These are phyloP conservation scores for Rhizoctonia solani DNA, from an alignment of 1,284 basidiomycete species.

Conservation along the genomic window DNA sequence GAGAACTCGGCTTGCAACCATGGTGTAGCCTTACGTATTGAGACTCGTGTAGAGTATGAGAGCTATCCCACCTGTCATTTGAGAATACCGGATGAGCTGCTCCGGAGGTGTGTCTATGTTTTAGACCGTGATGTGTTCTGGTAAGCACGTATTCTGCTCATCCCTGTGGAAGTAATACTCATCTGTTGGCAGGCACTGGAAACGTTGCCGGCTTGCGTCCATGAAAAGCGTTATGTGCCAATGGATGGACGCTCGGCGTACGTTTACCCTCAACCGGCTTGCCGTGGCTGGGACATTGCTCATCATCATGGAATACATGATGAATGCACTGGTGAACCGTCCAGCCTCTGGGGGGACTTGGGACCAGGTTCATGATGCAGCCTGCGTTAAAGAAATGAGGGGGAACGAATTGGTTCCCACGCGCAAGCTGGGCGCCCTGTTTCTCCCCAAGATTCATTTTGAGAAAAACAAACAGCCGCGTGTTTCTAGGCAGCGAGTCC, in stretches of 20 bases:
- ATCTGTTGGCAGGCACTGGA: background rate
- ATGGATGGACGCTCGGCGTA: background rate
- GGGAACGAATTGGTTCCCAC: too few species aligned
- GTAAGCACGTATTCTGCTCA: background rate
- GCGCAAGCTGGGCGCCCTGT: too few species aligned
- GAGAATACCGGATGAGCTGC: background rate
- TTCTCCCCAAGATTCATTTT: too few species aligned
- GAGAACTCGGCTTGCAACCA: background rate
- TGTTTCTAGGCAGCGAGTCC: too few species aligned
- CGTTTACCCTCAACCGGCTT: background rate
- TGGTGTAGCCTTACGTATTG: background rate
- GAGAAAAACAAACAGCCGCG: too few species aligned
- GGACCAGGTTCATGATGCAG: too few species aligned
- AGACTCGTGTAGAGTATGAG: background rate
- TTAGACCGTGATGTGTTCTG: background rate
- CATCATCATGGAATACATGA: slow-evolving; percentile 2
- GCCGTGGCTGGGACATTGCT: background rate
- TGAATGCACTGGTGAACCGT: too few species aligned
- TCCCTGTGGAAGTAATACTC: background rate
- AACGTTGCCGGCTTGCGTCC: background rate
- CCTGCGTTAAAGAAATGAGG: too few species aligned
- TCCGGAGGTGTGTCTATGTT: background rate
- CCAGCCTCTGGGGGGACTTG: too few species aligned
- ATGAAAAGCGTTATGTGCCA: background rate
- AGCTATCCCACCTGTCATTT: background rate